Conservation (phyloP, 257 asterid species). For the Galeopsis tetrahit region DNA sequence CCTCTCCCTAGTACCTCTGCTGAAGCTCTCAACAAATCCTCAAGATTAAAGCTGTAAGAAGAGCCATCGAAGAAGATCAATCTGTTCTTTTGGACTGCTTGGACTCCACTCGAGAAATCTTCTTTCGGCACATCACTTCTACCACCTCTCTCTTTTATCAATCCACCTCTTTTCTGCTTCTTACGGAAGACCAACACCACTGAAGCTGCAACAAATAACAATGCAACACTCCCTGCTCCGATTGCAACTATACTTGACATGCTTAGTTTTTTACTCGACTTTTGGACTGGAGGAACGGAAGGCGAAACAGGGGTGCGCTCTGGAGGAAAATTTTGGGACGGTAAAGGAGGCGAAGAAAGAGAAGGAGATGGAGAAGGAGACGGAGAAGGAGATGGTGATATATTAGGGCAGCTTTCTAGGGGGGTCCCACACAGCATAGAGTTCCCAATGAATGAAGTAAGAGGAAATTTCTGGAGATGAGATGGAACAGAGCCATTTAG, state of each 20-base stretch:
- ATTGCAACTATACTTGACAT: conserved; percentile 52
- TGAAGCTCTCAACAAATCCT: conserved; percentile 76
- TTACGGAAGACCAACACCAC: conserved; percentile 36
- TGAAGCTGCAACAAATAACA: conserved; percentile 37
- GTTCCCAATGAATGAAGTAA: conserved; percentile 72
- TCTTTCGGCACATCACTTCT: conserved; percentile 48
- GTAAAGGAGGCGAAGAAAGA: conserved; percentile 34
- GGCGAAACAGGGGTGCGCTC: conserved; percentile 28
- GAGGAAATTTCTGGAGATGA: conserved; percentile 56
- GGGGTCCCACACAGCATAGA: conserved; percentile 71
- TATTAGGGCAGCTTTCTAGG: conserved; percentile 47
- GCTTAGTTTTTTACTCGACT: conserved; percentile 49
- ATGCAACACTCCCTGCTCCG: conserved; percentile 51
- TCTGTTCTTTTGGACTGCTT: conserved; percentile 68
- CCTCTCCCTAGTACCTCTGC: conserved; percentile 86
- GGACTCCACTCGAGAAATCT: conserved; percentile 65
- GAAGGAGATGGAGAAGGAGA: conserved; percentile 39
- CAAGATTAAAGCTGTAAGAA: conserved; percentile 62
- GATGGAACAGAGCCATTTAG: conserved; percentile 69
- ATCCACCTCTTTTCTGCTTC: conserved; percentile 44
- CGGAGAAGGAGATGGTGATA: conserved; percentile 53
- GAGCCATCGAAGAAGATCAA: conserved; percentile 56
- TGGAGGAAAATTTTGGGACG: background rate
- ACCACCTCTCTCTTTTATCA: conserved; percentile 38
- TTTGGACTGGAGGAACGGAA: conserved; percentile 35